Conservation (phyloP, 1,284 basidiomycete species). For the Ceratobasidium sp. region DNA sequence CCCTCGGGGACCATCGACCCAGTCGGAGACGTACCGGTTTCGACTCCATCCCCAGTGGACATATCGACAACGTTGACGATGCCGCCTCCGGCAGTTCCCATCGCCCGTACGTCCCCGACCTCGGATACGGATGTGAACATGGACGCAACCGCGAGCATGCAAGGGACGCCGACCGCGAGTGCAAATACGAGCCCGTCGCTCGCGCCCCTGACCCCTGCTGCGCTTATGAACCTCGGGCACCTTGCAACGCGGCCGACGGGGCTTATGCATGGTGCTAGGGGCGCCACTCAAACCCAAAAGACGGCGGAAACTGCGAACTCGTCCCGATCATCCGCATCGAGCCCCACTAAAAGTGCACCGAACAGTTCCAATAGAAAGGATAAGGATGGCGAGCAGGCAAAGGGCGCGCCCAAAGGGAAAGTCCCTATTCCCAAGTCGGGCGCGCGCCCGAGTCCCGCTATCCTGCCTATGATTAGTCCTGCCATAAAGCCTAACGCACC, state of each 20-base stretch:
- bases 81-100: constrained; percentile 75
- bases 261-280: constrained; percentile 52
- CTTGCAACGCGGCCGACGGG: constrained; percentile 63
- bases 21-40: constrained; percentile 49
- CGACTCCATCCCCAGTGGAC: constrained; percentile 85
- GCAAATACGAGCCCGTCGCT: constrained; percentile 56
- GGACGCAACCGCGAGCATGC: constrained; percentile 19
- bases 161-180: constrained; percentile 45
- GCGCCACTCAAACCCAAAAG: constrained; percentile 44
- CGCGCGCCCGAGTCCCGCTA: constrained; percentile 38
- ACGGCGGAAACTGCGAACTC: constrained; percentile 36
- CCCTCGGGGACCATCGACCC: constrained; percentile 39
- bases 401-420: constrained; percentile 40
- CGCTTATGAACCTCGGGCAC: constrained; percentile 83
- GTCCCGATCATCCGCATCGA: constrained; percentile 20
- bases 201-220: constrained; percentile 85
- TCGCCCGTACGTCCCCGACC: constrained; percentile 44
- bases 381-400: constrained; percentile 47
- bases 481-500: constrained; percentile 75
- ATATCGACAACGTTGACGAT: constrained; percentile 64
- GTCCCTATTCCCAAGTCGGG: constrained; percentile 35
- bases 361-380: constrained; percentile 50
- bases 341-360: constrained; percentile 26
- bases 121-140: constrained; percentile 49
- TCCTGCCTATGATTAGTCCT: constrained; percentile 56